A percentile compares a stretch with the other conserved stretches of the same genome.
phyloP scores from a whole-genome alignment of 1,284 basidiomycete species.

The Phellopilus nigrolimitatus region DNA sequence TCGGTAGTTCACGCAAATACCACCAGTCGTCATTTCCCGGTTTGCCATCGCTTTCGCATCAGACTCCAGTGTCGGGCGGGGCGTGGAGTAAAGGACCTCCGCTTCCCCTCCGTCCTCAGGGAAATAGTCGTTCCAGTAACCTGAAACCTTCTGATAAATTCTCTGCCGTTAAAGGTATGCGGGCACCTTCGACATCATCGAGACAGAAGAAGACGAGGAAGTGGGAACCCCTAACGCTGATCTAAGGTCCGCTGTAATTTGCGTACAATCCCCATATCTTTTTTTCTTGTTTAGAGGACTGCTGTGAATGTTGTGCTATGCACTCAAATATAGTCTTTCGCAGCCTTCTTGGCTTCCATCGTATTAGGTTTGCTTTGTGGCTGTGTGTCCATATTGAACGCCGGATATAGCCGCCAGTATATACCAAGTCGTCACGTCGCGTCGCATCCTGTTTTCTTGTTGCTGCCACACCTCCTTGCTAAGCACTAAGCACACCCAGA shows the following conservation, averaged over 20 bases:
- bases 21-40: neutral
- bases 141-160: neutral
- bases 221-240: neutral
- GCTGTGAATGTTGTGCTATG: too few relatives aligned
- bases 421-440: too few relatives aligned
- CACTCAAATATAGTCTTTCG: too few relatives aligned
- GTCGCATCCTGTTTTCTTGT: too few relatives aligned
- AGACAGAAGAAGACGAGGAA: neutral
- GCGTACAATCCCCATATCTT: too few relatives aligned
- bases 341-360: too few relatives aligned
- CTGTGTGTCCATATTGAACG: too few relatives aligned
- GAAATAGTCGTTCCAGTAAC: neutral
- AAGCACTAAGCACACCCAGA: too few relatives aligned
- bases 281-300: too few relatives aligned
- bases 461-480: too few relatives aligned
- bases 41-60: neutral
- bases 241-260: neutral
- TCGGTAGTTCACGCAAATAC: neutral
- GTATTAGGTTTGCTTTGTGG: too few relatives aligned
- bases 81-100: neutral
- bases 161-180: neutral
- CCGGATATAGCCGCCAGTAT: too few relatives aligned
- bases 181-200: neutral
- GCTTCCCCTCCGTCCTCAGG: neutral
- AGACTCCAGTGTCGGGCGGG: neutral